Conservation (phyloP, 495 filamentous ascomycete genomes). For the Sphaerosporella brunnea region DNA sequence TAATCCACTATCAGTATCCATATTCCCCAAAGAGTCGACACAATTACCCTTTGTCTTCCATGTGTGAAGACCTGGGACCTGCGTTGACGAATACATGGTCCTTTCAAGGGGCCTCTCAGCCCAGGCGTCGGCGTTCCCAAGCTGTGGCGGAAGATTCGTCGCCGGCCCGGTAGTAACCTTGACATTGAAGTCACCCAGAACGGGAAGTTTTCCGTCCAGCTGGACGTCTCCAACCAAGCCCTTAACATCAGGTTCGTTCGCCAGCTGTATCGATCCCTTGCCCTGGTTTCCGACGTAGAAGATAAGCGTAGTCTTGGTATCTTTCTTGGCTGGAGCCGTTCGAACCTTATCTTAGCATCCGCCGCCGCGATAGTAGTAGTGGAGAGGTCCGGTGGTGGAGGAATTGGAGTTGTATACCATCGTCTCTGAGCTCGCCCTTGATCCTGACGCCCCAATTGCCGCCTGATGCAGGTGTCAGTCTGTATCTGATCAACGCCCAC, state of each 20-base stretch:
- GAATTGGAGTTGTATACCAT: conserved; percentile 31
- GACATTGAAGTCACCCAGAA: conserved; percentile 71
- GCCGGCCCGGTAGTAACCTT: conserved; percentile 52
- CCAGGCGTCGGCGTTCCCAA: conserved; percentile 43
- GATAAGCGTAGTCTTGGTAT: conserved; percentile 57
- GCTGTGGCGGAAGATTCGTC: conserved; percentile 41
- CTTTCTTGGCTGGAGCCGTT: conserved; percentile 13
- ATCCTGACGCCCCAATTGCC: conserved; percentile 84
- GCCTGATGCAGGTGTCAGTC: no score
- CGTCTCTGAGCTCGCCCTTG: conserved; percentile 60
- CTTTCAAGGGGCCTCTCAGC: conserved; percentile 56
- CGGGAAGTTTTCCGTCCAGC: conserved; percentile 52
- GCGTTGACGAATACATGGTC: conserved; percentile 54
- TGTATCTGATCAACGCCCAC: no score
- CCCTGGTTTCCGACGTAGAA: conserved; percentile 74
- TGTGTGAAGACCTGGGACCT: conserved; percentile 46
- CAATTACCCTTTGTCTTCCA: conserved; percentile 67
- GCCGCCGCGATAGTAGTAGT: no score
- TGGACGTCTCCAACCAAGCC: conserved; percentile 58
- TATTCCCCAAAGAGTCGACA: conserved; percentile 6
- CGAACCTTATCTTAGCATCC: no score
- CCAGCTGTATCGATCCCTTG: conserved; percentile 14
- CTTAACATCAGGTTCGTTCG: conserved; percentile 18
- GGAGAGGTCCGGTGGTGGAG: not conserved
- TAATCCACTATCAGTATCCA: conserved; percentile 7